These are phyloP conservation scores for Penicillium verrucosum DNA, from an alignment of 2,329 filamentous ascomycete species.

Conservation along the genomic window DNA sequence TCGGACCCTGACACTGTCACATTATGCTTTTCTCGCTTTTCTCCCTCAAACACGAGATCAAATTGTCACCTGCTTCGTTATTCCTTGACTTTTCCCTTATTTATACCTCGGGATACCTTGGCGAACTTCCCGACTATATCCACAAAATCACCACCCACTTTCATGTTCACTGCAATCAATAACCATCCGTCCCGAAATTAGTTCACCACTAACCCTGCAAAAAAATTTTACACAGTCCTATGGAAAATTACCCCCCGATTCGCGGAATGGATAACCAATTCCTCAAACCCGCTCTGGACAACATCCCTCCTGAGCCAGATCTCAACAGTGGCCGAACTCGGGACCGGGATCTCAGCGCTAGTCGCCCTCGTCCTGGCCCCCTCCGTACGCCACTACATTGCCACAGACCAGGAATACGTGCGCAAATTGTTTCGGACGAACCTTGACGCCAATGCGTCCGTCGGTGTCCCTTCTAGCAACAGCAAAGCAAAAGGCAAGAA, in stretches of 20 bases:
- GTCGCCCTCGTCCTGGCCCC: conserved; percentile 67
- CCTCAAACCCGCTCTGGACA: conserved; percentile 60
- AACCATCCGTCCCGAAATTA: neutral
- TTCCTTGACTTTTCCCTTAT: conserved; percentile 1
- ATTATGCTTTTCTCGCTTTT: neutral
- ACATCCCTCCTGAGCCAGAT: conserved; percentile 51
- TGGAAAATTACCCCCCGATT: conserved; percentile 89
- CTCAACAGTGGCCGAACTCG: conserved; percentile 73
- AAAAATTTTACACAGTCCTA: conserved; percentile 55
- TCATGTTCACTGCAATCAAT: neutral
- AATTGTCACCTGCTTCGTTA: neutral
- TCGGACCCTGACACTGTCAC: neutral
- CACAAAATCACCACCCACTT: neutral
- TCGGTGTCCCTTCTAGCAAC: neutral
- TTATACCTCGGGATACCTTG: neutral
- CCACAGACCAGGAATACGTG: conserved; percentile 88
- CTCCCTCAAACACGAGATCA: neutral
- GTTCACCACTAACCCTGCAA: conserved; percentile 5
- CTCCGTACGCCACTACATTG: conserved; percentile 62
- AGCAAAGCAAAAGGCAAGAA: conserved; percentile 7
- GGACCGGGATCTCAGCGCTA: conserved; percentile 81
- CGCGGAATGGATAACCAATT: conserved; percentile 70
- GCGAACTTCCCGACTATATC: neutral
- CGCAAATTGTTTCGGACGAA: conserved; percentile 74
- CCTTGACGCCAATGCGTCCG: conserved; percentile 49